phyloP scores from a whole-genome alignment of 371 early-diverging fungal genomes.

The Mucor lusitanicus region DNA sequence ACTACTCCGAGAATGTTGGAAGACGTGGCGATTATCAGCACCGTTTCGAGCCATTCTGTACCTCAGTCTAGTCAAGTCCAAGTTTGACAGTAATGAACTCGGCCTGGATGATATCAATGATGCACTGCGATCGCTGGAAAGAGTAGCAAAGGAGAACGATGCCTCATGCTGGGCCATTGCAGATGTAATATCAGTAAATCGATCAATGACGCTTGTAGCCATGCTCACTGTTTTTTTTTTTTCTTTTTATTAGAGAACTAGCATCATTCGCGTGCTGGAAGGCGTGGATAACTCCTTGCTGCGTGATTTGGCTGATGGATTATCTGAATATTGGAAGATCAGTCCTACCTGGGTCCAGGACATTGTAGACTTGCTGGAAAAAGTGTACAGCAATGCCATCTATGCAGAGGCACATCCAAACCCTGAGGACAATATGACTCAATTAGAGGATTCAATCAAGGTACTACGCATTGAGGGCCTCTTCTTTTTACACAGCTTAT shows the following conservation, averaged over 20 bases:
- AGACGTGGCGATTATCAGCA: constrained; percentile 62
- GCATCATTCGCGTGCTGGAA: constrained; percentile 19
- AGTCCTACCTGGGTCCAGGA: constrained; percentile 30
- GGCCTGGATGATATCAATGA: constrained; percentile 44
- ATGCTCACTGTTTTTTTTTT: not conserved
- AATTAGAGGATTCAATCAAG: constrained; percentile 30
- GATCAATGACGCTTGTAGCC: not conserved
- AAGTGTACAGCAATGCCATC: constrained; percentile 26
- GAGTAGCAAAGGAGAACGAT: constrained; percentile 29
- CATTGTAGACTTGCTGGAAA: constrained; percentile 21
- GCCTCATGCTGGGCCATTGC: constrained; percentile 31
- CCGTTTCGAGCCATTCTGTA: constrained; percentile 59
- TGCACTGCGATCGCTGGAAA: constrained; percentile 29
- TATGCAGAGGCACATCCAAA: constrained; percentile 23
- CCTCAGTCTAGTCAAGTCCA: constrained; percentile 55
- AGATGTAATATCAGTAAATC: constrained; percentile 30
- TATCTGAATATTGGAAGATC: constrained; percentile 36
- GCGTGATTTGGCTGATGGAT: constrained; percentile 14
- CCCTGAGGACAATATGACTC: constrained; percentile 12
- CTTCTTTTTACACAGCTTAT: not conserved
- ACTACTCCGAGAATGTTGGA: constrained; percentile 59
- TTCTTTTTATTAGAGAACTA: not conserved
- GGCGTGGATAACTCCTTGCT: constrained; percentile 21
- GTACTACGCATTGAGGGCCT: constrained; percentile 7
- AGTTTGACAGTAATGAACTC: constrained; percentile 28